These are phyloP conservation scores for Vickermania ingenoplastis DNA, from an alignment of 208 protist genomes.

Conservation along the genomic window DNA sequence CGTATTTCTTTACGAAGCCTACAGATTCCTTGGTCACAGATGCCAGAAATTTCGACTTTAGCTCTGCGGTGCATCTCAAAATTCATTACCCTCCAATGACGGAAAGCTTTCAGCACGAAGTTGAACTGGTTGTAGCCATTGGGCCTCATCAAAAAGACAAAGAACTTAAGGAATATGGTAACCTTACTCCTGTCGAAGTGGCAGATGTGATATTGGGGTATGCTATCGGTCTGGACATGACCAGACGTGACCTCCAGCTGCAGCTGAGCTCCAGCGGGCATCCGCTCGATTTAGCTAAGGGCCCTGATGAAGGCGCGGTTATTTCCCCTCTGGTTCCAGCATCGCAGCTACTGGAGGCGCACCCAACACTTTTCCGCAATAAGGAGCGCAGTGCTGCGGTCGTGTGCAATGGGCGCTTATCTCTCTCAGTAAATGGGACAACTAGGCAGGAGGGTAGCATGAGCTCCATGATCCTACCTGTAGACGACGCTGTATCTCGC, in stretches of 20 bases:
- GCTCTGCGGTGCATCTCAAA: slow-evolving; percentile 1
- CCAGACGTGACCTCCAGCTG: slow-evolving; percentile 73
- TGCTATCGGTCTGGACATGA: slow-evolving; percentile 82
- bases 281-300: slow-evolving; percentile 84
- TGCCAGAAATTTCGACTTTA: neutral
- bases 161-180: slow-evolving; percentile 12
- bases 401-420: slow-evolving; percentile 29
- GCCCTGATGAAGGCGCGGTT: slow-evolving; percentile 60
- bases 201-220: slow-evolving; percentile 65
- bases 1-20: slow-evolving; percentile 80
- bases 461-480: slow-evolving; percentile 44
- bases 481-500: slow-evolving; percentile 46
- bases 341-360: slow-evolving; percentile 13
- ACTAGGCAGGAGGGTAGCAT: slow-evolving; percentile 50
- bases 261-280: slow-evolving; percentile 51
- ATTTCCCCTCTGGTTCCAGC: slow-evolving; percentile 39
- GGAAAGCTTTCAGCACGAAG: slow-evolving; percentile 74
- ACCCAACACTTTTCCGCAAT: slow-evolving; percentile 34
- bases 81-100: slow-evolving; percentile 52
- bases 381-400: slow-evolving; percentile 3
- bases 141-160: slow-evolving; percentile 12
- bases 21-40: slow-evolving; percentile 35
- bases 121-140: slow-evolving; percentile 75
- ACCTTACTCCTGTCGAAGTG: slow-evolving; percentile 34
- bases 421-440: slow-evolving; percentile 57